These are phyloP conservation scores for Talaromyces marneffei DNA, from an alignment of 2,329 filamentous ascomycete species.

Conservation along the genomic window DNA sequence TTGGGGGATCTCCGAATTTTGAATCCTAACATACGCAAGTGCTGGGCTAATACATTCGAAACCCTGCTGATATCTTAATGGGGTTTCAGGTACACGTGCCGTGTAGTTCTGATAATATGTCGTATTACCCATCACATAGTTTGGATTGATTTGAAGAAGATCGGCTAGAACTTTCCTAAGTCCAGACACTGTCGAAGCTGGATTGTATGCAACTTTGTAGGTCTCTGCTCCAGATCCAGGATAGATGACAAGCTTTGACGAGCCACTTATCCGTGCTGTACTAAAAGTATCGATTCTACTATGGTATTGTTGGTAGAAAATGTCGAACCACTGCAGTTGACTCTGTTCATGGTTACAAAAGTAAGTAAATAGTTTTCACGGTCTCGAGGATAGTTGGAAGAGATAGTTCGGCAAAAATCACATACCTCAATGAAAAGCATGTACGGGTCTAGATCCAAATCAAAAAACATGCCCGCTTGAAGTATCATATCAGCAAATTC, in stretches of 20 bases:
- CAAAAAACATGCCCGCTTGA: background rate
- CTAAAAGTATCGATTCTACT: background rate
- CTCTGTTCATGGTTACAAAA: background rate
- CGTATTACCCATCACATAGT: background rate
- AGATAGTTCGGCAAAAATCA: background rate
- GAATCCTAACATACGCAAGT: background rate
- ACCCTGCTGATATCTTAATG: background rate
- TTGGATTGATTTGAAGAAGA: background rate
- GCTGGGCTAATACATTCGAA: background rate
- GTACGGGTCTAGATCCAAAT: background rate
- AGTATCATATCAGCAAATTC: slow-evolving; percentile 3
- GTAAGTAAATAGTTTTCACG: background rate
- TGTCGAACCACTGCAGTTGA: slow-evolving; percentile 2
- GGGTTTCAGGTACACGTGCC: background rate
- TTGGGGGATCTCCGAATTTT: background rate
- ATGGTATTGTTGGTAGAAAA: background rate
- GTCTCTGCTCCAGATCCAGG: slow-evolving; percentile 1
- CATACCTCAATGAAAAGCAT: background rate
- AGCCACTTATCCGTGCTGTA: background rate
- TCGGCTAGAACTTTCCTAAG: background rate
- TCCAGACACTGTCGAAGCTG: slow-evolving; percentile 1
- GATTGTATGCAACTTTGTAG: background rate
- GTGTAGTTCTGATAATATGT: background rate
- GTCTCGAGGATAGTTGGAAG: background rate
- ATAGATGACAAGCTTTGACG: background rate